A percentile compares a stretch with the other conserved stretches of the same genome.
These are phyloP conservation scores for Ilyonectria destructans DNA, from an alignment of 2,329 filamentous ascomycete species.

Conservation along the genomic window DNA sequence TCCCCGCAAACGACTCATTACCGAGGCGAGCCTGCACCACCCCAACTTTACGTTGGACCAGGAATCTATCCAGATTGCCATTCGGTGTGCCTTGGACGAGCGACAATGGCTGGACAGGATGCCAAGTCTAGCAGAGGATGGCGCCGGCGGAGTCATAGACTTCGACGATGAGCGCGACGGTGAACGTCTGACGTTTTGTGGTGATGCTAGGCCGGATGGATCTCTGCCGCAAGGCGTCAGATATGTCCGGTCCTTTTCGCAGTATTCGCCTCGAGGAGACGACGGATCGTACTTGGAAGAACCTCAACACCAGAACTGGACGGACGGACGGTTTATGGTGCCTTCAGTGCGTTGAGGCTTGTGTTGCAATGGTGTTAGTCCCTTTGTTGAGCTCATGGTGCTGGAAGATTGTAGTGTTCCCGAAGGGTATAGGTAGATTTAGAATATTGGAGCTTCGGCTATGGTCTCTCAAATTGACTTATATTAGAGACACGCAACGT, in stretches of 20 bases:
- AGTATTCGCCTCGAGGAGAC: slow-evolving; percentile 60
- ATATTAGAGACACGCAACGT: background rate
- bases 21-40: slow-evolving; percentile 58
- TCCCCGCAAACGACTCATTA: slow-evolving; percentile 62
- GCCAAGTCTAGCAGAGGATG: slow-evolving; percentile 54
- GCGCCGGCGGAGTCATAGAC: slow-evolving; percentile 60
- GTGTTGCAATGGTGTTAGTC: background rate
- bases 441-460: background rate
- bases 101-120: slow-evolving; percentile 53
- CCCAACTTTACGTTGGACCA: slow-evolving; percentile 63
- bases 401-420: background rate
- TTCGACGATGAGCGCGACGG: slow-evolving; percentile 58
- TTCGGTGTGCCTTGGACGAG: slow-evolving; percentile 58
- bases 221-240: slow-evolving; percentile 51
- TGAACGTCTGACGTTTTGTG: slow-evolving; percentile 49
- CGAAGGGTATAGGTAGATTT: background rate
- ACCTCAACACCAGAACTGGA: slow-evolving; percentile 37
- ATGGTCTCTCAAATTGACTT: background rate
- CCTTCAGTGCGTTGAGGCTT: slow-evolving; percentile 30
- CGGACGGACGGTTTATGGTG: slow-evolving; percentile 39
- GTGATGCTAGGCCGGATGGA: slow-evolving; percentile 59
- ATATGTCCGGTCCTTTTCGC: slow-evolving; percentile 51
- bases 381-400: background rate
- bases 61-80: slow-evolving; percentile 61
- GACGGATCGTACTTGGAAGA: slow-evolving; percentile 57